These are phyloP conservation scores for Globisporangium splendens DNA, from an alignment of 352 stramenopile species.

Conservation along the genomic window DNA sequence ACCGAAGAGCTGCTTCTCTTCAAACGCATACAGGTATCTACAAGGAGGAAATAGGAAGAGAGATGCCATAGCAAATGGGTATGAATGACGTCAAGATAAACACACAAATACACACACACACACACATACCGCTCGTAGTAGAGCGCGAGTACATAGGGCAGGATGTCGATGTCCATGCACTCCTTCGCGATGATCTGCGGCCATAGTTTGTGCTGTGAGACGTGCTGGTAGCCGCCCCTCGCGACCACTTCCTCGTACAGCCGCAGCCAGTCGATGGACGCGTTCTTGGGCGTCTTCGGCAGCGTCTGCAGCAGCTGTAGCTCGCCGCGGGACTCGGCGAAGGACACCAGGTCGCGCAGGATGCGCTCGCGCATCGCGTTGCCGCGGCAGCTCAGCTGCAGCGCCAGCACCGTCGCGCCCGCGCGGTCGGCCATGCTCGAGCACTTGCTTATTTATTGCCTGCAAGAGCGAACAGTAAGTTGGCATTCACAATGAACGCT, in stretches of 20 bases:
- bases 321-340: slow-evolving; percentile 47
- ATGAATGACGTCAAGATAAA: background rate
- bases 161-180: slow-evolving; percentile 55
- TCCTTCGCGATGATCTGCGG: slow-evolving; percentile 36
- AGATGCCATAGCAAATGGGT: no score
- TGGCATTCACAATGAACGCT: no score
- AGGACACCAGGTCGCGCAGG: slow-evolving; percentile 55
- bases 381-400: slow-evolving; percentile 67
- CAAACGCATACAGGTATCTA: slow-evolving; percentile 53
- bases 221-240: slow-evolving; percentile 48
- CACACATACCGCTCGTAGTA: slow-evolving; percentile 46
- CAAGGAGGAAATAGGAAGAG: background rate
- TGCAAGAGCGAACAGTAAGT: no score
- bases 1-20: slow-evolving; percentile 77
- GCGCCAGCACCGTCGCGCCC: slow-evolving; percentile 41
- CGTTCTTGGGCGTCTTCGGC: slow-evolving; percentile 47
- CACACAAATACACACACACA: background rate
- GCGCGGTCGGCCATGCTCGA: slow-evolving; percentile 19
- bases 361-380: slow-evolving; percentile 55
- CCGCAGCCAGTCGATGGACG: slow-evolving; percentile 66
- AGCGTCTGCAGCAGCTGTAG: slow-evolving; percentile 39
- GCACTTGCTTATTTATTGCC: background rate
- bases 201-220: slow-evolving; percentile 58
- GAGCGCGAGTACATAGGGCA: slow-evolving; percentile 57
- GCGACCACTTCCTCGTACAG: slow-evolving; percentile 81